Conservation (phyloP, 768 basidiomycete genomes). For the Boletus subparvulus region DNA sequence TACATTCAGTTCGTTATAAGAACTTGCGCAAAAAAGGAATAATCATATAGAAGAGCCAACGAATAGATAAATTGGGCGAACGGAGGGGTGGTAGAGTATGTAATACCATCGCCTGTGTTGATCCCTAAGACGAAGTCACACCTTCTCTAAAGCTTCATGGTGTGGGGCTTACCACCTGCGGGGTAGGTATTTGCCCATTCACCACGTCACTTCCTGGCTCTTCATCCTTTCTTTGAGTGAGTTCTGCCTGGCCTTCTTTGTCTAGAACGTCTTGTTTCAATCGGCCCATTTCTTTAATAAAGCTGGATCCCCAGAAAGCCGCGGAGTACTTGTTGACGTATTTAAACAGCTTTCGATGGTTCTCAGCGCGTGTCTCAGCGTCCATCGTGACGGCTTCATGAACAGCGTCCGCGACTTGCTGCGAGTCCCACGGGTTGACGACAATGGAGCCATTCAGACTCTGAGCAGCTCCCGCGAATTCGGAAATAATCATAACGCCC, state of each 20-base stretch:
- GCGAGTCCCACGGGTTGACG: conserved; percentile 99
- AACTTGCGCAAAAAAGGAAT: conserved; percentile 37
- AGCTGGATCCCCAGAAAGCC: conserved; percentile 89
- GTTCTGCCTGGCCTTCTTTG: conserved; percentile 35
- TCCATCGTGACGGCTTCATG: conserved; percentile 93
- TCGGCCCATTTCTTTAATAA: conserved; percentile 80
- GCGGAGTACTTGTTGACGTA: conserved; percentile 95
- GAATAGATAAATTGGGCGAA: conserved; percentile 29
- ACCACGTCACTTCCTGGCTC: conserved; percentile 40
- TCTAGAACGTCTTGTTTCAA: conserved; percentile 44
- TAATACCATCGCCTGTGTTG: conserved; percentile 25
- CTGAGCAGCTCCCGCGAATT: conserved; percentile 97
- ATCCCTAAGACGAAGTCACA: conserved; percentile 33
- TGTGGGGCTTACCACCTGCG: conserved; percentile 36
- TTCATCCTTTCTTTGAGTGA: conserved; percentile 36
- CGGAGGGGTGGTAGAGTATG: conserved; percentile 17
- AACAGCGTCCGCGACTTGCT: conserved; percentile 96
- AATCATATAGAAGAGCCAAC: conserved; percentile 40
- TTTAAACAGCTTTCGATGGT: conserved; percentile 94
- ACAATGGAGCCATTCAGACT: conserved; percentile 93
- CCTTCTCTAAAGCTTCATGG: conserved; percentile 30
- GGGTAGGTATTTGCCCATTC: conserved; percentile 37
- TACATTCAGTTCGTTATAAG: conserved; percentile 18
- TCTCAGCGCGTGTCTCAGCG: conserved; percentile 77
- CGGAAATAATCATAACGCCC: conserved; percentile 96